Base-by-base conservation (phyloP, 306 rosid species). In the Argentina anserina region DNA sequence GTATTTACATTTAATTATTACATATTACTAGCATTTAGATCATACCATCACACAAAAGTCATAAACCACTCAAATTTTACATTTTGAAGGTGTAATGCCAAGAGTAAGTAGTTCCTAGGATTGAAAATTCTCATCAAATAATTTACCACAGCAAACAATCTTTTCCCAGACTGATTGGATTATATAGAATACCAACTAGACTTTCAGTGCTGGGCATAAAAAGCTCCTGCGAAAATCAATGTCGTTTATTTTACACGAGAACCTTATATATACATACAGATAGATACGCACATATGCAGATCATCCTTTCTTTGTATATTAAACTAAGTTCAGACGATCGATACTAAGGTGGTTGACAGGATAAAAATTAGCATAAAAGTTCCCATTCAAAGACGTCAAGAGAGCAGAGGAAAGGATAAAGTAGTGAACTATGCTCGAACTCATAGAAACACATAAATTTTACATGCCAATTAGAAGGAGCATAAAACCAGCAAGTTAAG, bases 1-100 rank as follows among this genome's bases (percentile, higher is more conserved):
- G 52, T 82, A 85, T 67, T 21, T 15, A 78, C 62, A 69, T 37
- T 17, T 75, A 67, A 65, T 61, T 14, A 61, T 33, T 15, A 33
- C 2, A 0, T 8, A 56, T 71, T 41, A 52, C 36, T 59, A 72
- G 76, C 75, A 76, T 64, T 68, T 55, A 50, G 43, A 28, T 20
- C 36, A 56, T 70, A 67, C 52, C 68, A 65, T 76, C 59, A 67
- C 50, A 62, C 41, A 42, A 42, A 42, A 37, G 40, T 9, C 23
- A 34, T n/a, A 43, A 59, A 34, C 23, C 15, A 28, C 65, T 59
- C 6, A 13, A 14, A 0, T 58, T 59, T 59, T 1, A 6, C 11
- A 14, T 28, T 12, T 2, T 14, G 29, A 12, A 29, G 15, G 3
- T 28, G 4, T 59, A 6, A 59, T 15, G 15, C 39, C 21, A 6